Base-by-base conservation (phyloP, 192 early-diverging fungal genomes). In the Mortierella antarctica region DNA sequence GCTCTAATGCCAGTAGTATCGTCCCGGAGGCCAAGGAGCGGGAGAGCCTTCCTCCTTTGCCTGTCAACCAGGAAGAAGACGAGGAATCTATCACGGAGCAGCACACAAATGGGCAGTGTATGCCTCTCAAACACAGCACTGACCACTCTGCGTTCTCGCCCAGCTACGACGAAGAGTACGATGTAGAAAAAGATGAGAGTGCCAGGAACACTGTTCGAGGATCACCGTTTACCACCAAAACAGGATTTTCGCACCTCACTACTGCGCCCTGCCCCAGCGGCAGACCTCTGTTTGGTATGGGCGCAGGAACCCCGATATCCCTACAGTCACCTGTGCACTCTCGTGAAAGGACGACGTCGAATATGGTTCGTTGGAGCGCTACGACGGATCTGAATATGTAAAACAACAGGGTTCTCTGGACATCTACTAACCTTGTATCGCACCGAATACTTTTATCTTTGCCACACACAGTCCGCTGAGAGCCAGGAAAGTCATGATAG, bases 91-190 rank as follows among this genome's bases (percentile, higher is more conserved):
- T 31, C 31, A 31, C 3, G 31, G 31, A 10, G 23, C 51, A 17
- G 9, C 57, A 59, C 1, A 41, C 7, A 59, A 10, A 6, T 17
- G 10, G 39, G 50, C 17, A n/a, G 50, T 2, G 50, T 15, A n/a
- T 51, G 50, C 17, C 50, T 51, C 50, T n/a, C 50, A 51, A 15
- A 12, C 50, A 51, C 17, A 20, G 18, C 23, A 15, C n/a, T 20
- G n/a, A 55, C 54, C 54, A 55, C 23, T 45, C 17, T 18, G 31
- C 67, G 63, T 72, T 62, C 45, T 67, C 70, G 8, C 46, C 77
- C 4, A 64, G 54, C 4, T 80, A 80, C 12, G 52, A 71, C 39
- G 77, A 80, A 17, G 77, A 80, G 21, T 71, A 72, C 31, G 65
- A 59, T n/a, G 42, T 68, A 7, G 77, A 80, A 57, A 55, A 58